Evolutionary conservation across 1,284 basidiomycete genomes (phyloP), one percentile per base, ranked within the genome.

Genomic region (Leccinum huronense): DNA sequence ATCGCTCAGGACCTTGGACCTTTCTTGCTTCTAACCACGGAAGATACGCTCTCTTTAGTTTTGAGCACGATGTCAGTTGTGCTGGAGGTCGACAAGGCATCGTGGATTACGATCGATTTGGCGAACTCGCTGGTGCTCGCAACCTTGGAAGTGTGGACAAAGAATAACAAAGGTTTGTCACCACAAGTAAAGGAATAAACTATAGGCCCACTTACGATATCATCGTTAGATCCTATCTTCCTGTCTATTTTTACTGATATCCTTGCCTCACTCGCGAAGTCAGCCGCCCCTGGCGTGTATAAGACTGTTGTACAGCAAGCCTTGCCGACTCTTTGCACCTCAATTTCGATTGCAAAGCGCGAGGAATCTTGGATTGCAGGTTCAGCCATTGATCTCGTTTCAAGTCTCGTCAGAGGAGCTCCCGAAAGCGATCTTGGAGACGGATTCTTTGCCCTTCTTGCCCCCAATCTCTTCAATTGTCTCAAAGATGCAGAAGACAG

Each of bases 21-120:
- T 0, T 90, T 98, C 75, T 78, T 98, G 30, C 78, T 88, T 8
- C 80, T 87, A 38, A 89, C 94, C 0, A 88, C 90, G 1, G 93
- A 95, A 66, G 94, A 97, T 70, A 94, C 95, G 0, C 83, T 98
- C 13, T 89, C 93, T n/a, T 84, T 98, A 9, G 86, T 98, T 31
- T 81, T 98, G 30, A 95, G 98, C 73, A 90, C 94, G 0, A 78
- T 96, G 57, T 85, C 90, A 2, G 86, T 91, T 2, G 86, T 96
- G 4, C 78, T 95, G 1, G 86, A 89, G 34, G 83, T 97, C 3
- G 87, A 91, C 65, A 83, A 88, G 48, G 87, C 86, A 56, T 82
- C 81, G 53, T 93, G 89, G 87, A 77, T 93, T 63, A 88, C 85
- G 14, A 77, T 76, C 2, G 86, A 87, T 36, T 83, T 87, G 69